A percentile compares a stretch with the other conserved stretches of the same genome.
These are phyloP conservation scores for Lipomyces lipofer DNA, from an alignment of 805 yeast genomes.

Conservation along the genomic window DNA sequence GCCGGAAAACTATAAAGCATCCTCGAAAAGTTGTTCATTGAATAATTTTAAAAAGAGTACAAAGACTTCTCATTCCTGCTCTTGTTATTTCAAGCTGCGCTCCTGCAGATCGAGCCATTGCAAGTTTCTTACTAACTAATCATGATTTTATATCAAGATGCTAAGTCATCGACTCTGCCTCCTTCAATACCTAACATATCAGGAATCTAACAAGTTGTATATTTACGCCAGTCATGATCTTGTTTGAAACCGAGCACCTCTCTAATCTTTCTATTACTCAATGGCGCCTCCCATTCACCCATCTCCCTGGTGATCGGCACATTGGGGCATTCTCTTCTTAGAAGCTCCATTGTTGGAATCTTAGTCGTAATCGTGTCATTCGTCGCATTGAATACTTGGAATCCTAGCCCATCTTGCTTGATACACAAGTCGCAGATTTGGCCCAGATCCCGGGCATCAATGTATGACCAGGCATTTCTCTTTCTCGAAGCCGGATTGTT, in stretches of 20 bases:
- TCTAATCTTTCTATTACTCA: slow-evolving; percentile 2
- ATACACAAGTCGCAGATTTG: slow-evolving; percentile 8
- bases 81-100: too few relatives aligned
- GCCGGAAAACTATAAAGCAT: too few relatives aligned
- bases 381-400: slow-evolving; percentile 10
- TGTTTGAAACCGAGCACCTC: slow-evolving; percentile 4
- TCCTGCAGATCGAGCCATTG: too few relatives aligned
- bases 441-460: slow-evolving; percentile 8
- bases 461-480: slow-evolving; percentile 12
- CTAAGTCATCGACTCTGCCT: too few relatives aligned
- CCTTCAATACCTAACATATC: too few relatives aligned
- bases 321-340: slow-evolving; percentile 2
- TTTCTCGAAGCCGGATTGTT: slow-evolving; percentile 2
- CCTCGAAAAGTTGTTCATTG: too few relatives aligned
- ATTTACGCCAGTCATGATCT: slow-evolving; percentile 8
- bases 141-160: too few relatives aligned
- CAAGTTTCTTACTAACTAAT: too few relatives aligned
- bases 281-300: slow-evolving; percentile 12
- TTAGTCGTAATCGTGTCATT: slow-evolving; percentile 5
- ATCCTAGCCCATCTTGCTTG: slow-evolving; percentile 10
- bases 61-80: too few relatives aligned
- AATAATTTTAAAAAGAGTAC: too few relatives aligned
- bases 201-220: background rate
- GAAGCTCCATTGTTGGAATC: slow-evolving; percentile 5
- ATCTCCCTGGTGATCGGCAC: slow-evolving; percentile 9